These are phyloP conservation scores for Tarenaya hassleriana DNA, from an alignment of 345 rosid species.

Conservation along the genomic window DNA sequence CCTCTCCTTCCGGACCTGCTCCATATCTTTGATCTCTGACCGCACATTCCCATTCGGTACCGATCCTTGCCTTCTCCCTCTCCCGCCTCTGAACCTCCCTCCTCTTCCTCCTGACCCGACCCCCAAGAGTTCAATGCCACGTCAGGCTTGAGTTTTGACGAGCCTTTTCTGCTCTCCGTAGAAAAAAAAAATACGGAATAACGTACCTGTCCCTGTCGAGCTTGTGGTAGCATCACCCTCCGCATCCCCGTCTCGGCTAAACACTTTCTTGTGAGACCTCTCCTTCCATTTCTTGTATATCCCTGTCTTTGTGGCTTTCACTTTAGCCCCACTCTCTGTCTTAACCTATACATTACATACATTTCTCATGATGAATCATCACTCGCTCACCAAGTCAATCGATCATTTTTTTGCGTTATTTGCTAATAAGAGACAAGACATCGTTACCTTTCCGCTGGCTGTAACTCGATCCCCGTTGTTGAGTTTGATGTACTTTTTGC, in stretches of 20 bases:
- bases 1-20: slow-evolving; percentile 86
- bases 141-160: slow-evolving; percentile 3
- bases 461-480: slow-evolving; percentile 95
- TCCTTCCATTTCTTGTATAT: slow-evolving; percentile 94
- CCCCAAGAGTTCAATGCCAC: slow-evolving; percentile 19
- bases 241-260: slow-evolving; percentile 37
- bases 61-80: slow-evolving; percentile 33
- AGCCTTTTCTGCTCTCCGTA: background rate
- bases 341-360: slow-evolving; percentile 49
- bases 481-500: slow-evolving; percentile 89
- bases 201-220: slow-evolving; percentile 26
- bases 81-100: slow-evolving; percentile 44
- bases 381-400: background rate
- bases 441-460: slow-evolving; percentile 94
- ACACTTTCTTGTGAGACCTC: slow-evolving; percentile 53
- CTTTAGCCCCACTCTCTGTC: slow-evolving; percentile 88
- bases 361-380: slow-evolving; percentile 3
- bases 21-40: slow-evolving; percentile 77
- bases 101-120: slow-evolving; percentile 28
- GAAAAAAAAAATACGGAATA: background rate
- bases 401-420: background rate
- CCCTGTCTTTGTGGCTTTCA: slow-evolving; percentile 61
- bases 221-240: slow-evolving; percentile 33
- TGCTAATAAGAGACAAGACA: background rate
- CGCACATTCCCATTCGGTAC: slow-evolving; percentile 75